Evolutionary conservation across 495 filamentous ascomycete genomes (phyloP).

Genomic region (Aspergillus haitiensis): DNA sequence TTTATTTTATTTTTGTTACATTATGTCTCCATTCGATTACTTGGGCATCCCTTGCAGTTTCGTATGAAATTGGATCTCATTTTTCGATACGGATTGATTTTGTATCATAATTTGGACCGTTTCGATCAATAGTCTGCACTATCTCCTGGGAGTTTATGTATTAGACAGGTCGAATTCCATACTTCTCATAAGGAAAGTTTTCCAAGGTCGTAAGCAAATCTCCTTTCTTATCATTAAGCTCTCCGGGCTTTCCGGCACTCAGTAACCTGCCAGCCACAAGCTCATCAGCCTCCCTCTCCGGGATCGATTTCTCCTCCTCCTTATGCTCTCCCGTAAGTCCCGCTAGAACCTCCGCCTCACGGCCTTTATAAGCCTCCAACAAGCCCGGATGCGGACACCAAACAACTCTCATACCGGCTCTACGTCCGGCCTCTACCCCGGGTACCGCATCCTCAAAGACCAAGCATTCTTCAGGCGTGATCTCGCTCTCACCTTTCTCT

Average conservation of each 20-base stretch:
- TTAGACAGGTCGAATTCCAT: slow-evolving; percentile 54
- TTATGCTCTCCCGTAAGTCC: slow-evolving; percentile 71
- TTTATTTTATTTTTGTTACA: too few species aligned
- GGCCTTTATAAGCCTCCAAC: slow-evolving; percentile 69
- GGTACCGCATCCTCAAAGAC: slow-evolving; percentile 96
- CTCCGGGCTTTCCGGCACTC: slow-evolving; percentile 44
- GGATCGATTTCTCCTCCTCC: slow-evolving; percentile 50
- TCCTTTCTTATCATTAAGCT: slow-evolving; percentile 73
- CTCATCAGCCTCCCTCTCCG: slow-evolving; percentile 47
- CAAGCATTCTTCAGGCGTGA: slow-evolving; percentile 83
- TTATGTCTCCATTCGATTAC: too few species aligned
- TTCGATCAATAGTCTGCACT: not conserved
- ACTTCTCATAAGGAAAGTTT: slow-evolving; percentile 70
- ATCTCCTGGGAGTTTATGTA: not conserved
- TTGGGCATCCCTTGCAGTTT: too few species aligned
- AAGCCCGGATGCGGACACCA: slow-evolving; percentile 89
- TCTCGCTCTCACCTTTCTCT: slow-evolving; percentile 59
- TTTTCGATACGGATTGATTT: too few species aligned
- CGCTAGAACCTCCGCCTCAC: slow-evolving; percentile 80
- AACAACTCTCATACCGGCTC: slow-evolving; percentile 92
- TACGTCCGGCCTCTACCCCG: slow-evolving; percentile 84
- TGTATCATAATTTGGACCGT: too few species aligned
- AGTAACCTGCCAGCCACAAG: slow-evolving; percentile 46
- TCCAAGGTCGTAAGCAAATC: slow-evolving; percentile 61
- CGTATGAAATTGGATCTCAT: too few species aligned